Evolutionary conservation across 1,284 basidiomycete genomes (phyloP), one percentile per base, ranked within the genome.

Genomic region (Heterobasidion annosum): DNA sequence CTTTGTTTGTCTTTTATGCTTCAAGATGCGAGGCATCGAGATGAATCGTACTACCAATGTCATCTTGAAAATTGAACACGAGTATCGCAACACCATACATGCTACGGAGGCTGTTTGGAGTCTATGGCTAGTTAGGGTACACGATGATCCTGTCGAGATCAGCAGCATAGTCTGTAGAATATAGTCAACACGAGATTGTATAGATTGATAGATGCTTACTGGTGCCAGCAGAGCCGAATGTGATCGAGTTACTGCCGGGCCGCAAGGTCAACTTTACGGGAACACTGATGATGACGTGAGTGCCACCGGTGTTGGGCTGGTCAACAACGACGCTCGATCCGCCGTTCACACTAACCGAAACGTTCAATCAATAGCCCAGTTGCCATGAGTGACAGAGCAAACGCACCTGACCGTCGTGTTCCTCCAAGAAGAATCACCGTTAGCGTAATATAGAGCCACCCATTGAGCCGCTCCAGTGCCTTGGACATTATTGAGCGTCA

Each of bases 121-220:
- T 25, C 5, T 25, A 25, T 25, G 25, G 37, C 37, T 37, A 52
- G n/a, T 44, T 44, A 12, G 46, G 33, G 63, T 81, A 83, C 4
- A 83, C 80, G 50, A 82, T 69, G 61, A 83, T 80, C 67, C 75
- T 82, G 66, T 83, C 81, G 48, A 82, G 68, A 62, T 83, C 80
- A n/a, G 70, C 81, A 25, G 80, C 81, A 62, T 77, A 83, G 58
- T 68, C 79, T 81, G 58, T 33, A 16, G 46, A 35, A 51, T 18
- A n/a, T 35, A 33, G 43, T 50, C 19, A 37, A 37, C 40, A 33
- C n/a, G 32, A 8, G 35, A 9, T 54, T 35, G 54, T 48, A 16
- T 32, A 54, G 8, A 25, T 25, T 4, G 45, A 32, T 16, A 49
- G 25, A 55, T 1, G 13, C 76, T 66, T 57, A 81, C 76, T 80